Evolutionary conservation across 2,329 filamentous ascomycete genomes (phyloP), one percentile per base, ranked within the genome.

Genomic region (Penicillium sp.): DNA sequence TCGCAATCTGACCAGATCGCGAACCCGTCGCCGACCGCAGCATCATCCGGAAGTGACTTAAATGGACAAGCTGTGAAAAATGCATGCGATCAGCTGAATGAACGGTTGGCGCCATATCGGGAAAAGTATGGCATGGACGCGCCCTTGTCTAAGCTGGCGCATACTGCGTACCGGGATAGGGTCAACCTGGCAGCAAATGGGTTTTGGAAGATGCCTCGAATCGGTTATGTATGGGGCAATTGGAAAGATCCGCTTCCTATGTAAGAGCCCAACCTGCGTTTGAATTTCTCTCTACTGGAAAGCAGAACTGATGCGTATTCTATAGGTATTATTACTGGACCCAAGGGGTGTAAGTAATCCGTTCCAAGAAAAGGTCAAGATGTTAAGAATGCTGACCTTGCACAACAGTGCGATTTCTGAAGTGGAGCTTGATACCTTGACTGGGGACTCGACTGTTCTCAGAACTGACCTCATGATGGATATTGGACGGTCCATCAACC

Each of bases 401-500:
- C 23, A 4, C n/a, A 20, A 26, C 13, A 40, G 36, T 12, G 36
- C 36, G 7, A 40, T 40, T 17, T 40, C 36, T 9, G 36, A 40
- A 40, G 36, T 40, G 36, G 36, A 40, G 23, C n/a, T 40, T 6
- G 36, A 40, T 26, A 40, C 36, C 20, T 40, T 40, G 36, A 40
- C 36, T 24, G 36, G 36, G 9, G 36, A 40, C 36, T 40, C 36
- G 20, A 40, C 36, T 10, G 36, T 40, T 24, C 36, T 40, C 36
- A 40, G 36, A 17, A 40, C 36, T 10, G 36, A 40, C n/a, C 36
- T 40, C 18, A 40, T 40, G 36, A 40, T 40, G 36, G 36, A 40
- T 21, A 40, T 40, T 40, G 36, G 36, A 15, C 36, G 36, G 9
- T 40, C 36, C 4, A 40, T 40, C 36, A 40, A 40, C 23, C 36